These are phyloP conservation scores for Colletotrichum eleusines DNA, from an alignment of 2,329 filamentous ascomycete genomes.

Conservation along the genomic window DNA sequence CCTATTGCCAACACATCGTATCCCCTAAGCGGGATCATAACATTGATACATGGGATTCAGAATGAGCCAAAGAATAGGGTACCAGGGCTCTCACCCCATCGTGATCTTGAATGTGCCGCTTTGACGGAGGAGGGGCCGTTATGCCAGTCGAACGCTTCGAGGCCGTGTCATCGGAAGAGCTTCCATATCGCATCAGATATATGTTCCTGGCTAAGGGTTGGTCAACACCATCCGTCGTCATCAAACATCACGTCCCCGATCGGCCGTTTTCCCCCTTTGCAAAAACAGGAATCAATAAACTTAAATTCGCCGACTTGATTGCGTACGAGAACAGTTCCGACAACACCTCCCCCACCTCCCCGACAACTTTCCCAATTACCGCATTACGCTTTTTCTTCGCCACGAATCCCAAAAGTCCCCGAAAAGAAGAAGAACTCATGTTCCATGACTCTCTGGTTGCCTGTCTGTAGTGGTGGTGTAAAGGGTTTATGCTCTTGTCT, in stretches of 20 bases:
- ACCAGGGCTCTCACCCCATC: too few relatives aligned
- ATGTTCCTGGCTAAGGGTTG: not conserved
- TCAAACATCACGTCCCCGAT: not conserved
- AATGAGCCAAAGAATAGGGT: not conserved
- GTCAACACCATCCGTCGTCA: not conserved
- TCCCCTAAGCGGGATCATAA: not conserved
- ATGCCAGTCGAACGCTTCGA: not conserved
- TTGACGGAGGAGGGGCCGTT: not conserved
- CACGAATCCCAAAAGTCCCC: not conserved
- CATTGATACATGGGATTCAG: not conserved
- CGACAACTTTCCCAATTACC: not conserved
- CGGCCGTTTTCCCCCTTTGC: too few relatives aligned
- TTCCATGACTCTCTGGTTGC: not conserved
- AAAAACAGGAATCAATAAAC: not conserved
- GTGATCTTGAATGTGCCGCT: not conserved
- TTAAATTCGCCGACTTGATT: not conserved
- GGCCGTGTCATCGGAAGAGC: not conserved
- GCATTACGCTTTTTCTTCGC: not conserved
- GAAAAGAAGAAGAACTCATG: too few relatives aligned
- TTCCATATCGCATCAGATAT: not conserved
- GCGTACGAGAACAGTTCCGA: conserved; percentile 6
- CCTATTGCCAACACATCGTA: not conserved
- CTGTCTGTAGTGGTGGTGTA: not conserved
- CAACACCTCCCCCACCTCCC: not conserved
- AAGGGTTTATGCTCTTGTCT: not conserved